These are phyloP conservation scores for Rosellinia necatrix DNA, from an alignment of 2,329 filamentous ascomycete species.

Conservation along the genomic window DNA sequence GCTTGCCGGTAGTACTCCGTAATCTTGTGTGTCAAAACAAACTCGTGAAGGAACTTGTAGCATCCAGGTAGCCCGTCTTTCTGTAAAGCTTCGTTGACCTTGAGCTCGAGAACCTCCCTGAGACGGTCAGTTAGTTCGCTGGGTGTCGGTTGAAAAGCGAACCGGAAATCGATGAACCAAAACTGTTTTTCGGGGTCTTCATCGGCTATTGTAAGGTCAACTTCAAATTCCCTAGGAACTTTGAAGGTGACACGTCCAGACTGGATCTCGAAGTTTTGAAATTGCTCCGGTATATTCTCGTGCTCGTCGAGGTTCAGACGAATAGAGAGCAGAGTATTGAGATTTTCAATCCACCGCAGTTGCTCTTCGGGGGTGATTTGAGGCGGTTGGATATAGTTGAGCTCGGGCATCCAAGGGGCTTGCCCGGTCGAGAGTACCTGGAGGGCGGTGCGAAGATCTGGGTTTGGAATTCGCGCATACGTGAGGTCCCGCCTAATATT, in stretches of 20 bases:
- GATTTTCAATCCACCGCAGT: constrained; percentile 73
- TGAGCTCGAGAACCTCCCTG: constrained; percentile 68
- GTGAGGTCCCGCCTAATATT: constrained; percentile 75
- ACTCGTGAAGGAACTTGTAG: constrained; percentile 85
- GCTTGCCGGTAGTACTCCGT: constrained; percentile 81
- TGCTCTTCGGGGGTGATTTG: constrained; percentile 73
- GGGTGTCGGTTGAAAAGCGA: constrained; percentile 75
- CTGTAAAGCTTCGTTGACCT: constrained; percentile 72
- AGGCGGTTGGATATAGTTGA: constrained; percentile 77
- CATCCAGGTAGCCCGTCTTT: constrained; percentile 76
- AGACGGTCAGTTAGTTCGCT: constrained; percentile 64
- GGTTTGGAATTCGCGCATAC: constrained; percentile 78
- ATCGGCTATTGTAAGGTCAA: constrained; percentile 88
- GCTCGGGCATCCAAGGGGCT: constrained; percentile 78
- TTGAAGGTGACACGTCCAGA: constrained; percentile 90
- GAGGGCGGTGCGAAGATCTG: constrained; percentile 87
- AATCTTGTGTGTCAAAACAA: constrained; percentile 89
- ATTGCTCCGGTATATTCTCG: constrained; percentile 73
- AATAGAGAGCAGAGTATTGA: constrained; percentile 82
- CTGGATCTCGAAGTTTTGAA: constrained; percentile 76
- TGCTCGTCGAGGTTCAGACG: constrained; percentile 85
- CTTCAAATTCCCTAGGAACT: constrained; percentile 83
- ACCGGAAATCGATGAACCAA: constrained; percentile 91
- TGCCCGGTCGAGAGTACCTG: constrained; percentile 81
- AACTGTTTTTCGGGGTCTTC: constrained; percentile 84